Conservation (phyloP, 257 asterid species). For the Lycium barbarum region DNA sequence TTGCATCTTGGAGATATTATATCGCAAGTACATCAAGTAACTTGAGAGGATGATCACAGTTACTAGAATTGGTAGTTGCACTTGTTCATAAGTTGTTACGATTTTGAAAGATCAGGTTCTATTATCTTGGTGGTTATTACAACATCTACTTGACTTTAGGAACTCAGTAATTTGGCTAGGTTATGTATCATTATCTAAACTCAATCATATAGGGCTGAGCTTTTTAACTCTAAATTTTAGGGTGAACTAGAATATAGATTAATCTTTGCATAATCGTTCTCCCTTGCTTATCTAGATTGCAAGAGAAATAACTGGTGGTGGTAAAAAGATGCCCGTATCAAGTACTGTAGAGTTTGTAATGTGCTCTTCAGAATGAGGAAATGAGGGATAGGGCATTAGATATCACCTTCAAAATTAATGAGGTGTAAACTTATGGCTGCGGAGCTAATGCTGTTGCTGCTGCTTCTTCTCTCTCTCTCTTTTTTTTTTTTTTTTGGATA, state of each 20-base stretch:
- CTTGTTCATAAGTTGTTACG: neutral
- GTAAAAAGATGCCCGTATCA: neutral
- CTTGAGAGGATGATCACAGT: neutral
- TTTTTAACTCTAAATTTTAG: neutral
- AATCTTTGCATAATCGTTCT: neutral
- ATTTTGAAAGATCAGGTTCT: neutral
- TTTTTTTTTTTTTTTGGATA: neutral
- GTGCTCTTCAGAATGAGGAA: neutral
- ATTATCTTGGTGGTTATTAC: slow-evolving; percentile 13
- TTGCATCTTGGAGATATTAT: neutral
- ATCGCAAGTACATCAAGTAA: neutral
- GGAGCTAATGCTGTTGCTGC: neutral
- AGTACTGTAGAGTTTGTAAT: neutral
- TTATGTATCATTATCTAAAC: neutral
- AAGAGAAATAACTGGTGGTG: neutral
- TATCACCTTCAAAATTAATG: neutral
- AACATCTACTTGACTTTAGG: neutral
- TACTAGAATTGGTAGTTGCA: neutral
- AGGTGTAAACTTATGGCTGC: neutral
- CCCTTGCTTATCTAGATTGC: neutral
- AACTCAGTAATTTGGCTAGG: neutral
- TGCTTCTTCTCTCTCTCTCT: too few species aligned
- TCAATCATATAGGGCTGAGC: neutral
- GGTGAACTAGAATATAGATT: neutral
- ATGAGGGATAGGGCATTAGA: slow-evolving; percentile 3